phyloP scores from a whole-genome alignment of 2,329 filamentous ascomycete genomes.

The Talaromyces verruculosus region DNA sequence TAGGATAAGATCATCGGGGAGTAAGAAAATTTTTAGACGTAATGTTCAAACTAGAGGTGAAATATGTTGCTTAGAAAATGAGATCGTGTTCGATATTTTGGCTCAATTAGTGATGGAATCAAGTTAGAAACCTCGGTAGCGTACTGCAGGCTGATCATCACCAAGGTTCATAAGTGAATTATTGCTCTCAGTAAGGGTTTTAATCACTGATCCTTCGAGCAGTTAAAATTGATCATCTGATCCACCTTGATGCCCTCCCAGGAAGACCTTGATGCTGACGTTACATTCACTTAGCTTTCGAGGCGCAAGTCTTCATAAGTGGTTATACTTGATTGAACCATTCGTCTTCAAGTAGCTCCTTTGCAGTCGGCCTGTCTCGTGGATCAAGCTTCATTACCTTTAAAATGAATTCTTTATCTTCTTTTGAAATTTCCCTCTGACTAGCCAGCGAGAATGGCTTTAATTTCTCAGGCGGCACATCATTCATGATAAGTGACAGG shows the following conservation, averaged over 20 bases:
- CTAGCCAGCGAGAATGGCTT: slow-evolving; percentile 29
- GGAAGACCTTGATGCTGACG: too few species aligned
- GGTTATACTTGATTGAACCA: slow-evolving; percentile 34
- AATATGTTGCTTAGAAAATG: too few species aligned
- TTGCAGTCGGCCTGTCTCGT: slow-evolving; percentile 43
- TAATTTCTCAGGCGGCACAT: slow-evolving; percentile 26
- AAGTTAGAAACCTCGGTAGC: not conserved
- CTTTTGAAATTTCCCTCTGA: slow-evolving; percentile 31
- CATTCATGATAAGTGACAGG: slow-evolving; percentile 21
- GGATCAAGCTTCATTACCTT: slow-evolving; percentile 49
- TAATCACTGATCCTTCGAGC: not conserved
- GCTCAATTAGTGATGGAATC: not conserved
- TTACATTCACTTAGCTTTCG: not conserved
- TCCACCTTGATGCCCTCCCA: not conserved
- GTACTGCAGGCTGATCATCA: not conserved
- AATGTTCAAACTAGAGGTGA: too few species aligned
- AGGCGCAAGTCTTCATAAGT: not conserved
- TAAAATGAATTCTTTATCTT: slow-evolving; percentile 27
- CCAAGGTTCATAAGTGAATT: not conserved
- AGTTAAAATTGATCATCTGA: not conserved
- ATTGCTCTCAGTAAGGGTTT: not conserved
- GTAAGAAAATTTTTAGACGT: too few species aligned
- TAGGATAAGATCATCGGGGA: too few species aligned
- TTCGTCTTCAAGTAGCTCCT: slow-evolving; percentile 39
- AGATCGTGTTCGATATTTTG: too few species aligned